These are phyloP conservation scores for Botrytis porri DNA, from an alignment of 2,329 filamentous ascomycete species.

Conservation along the genomic window DNA sequence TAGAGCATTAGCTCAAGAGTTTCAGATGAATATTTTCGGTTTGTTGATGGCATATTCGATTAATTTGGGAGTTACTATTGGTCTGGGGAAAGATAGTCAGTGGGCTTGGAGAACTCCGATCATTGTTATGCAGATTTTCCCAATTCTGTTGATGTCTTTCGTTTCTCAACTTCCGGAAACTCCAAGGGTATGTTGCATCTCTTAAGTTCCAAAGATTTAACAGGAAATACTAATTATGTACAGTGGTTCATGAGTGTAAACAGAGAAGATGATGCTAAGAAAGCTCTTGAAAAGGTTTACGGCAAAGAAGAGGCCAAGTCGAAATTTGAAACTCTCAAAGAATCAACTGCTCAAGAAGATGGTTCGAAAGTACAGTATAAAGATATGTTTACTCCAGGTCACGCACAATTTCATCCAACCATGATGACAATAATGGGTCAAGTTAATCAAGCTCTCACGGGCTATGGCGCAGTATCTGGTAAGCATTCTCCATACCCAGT, in stretches of 20 bases:
- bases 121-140: conserved; percentile 59
- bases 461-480: conserved; percentile 54
- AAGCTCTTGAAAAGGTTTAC: conserved; percentile 48
- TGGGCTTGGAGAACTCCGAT: conserved; percentile 63
- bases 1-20: conserved; percentile 58
- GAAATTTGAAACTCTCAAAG: conserved; percentile 49
- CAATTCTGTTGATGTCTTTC: conserved; percentile 50
- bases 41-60: conserved; percentile 59
- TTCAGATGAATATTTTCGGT: conserved; percentile 63
- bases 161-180: conserved; percentile 54
- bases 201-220: neutral
- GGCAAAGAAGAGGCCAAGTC: conserved; percentile 48
- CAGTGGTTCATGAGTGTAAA: conserved; percentile 53
- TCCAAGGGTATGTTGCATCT: conserved; percentile 41
- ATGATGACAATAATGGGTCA: conserved; percentile 62
- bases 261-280: conserved; percentile 48
- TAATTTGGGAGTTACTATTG: conserved; percentile 53
- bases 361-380: conserved; percentile 47
- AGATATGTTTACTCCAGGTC: conserved; percentile 55
- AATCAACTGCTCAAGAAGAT: conserved; percentile 50
- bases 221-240: neutral
- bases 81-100: conserved; percentile 53
- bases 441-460: conserved; percentile 57
- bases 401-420: conserved; percentile 58
- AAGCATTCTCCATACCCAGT: neutral